Evolutionary conservation across 2,329 filamentous ascomycete species (phyloP), one percentile per base, ranked within the genome.

Genomic region (Diaporthe humulicola): DNA sequence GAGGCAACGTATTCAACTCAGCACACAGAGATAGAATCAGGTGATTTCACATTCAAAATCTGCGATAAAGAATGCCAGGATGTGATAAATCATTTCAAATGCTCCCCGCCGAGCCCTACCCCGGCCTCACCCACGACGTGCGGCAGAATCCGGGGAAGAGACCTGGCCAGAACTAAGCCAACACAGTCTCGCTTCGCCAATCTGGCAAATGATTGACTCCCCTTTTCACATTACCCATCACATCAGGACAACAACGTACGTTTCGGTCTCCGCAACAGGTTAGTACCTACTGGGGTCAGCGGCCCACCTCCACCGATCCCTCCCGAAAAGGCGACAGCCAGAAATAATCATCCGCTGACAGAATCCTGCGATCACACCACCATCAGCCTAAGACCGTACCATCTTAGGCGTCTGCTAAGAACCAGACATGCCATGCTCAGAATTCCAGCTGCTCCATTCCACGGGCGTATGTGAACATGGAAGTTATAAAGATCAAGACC

Each of bases 281-380:
- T 73, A 73, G 74, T 33, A 52, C 50, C 38, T 12, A 56, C 60
- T 25, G n/a, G 30, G 73, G 42, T 6, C 36, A 56, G 28, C 50
- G 54, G 30, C 58, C 33, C 48, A 66, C 28, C 45, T 61, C 57
- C 38, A 66, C 58, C 71, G 66, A 73, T 61, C 38, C 25, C 42
- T 48, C 33, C 50, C 66, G 48, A 64, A 57, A 66, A 50, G 33
- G 45, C 25, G 42, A 64, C 64, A 38, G 14, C 38, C 60, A 45
- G 52, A 60, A 71, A 74, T 71, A 69, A 56, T 45, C 57, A 74
- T 70, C 56, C 57, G 66, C 74, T 75, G 71, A 75, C 66, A 36
- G 58, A 54, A 75, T 58, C 38, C 58, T 67, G 22, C 40, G 17
- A 74, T 75, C 74, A 74, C 66, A 66, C 71, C 74, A 74, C 42